Evolutionary conservation across 108 stramenopile genomes (phyloP).

Genomic region (Nannochloropsis oceanica): DNA sequence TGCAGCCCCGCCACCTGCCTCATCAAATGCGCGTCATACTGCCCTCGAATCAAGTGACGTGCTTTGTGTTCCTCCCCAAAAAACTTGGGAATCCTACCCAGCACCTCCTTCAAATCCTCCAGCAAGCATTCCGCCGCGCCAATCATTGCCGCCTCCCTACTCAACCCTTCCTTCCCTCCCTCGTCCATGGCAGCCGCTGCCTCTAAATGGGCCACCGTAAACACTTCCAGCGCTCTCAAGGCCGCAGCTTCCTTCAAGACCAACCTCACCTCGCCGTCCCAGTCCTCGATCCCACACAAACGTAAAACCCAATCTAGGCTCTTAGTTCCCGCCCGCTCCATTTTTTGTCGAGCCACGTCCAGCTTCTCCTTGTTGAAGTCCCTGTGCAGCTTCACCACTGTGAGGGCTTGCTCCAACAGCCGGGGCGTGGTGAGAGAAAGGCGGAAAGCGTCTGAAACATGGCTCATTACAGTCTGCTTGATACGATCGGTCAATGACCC

Average conservation of each 20-base stretch:
- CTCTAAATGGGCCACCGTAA: not conserved
- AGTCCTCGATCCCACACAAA: not conserved
- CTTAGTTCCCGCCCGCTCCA: not conserved
- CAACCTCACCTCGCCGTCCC: not conserved
- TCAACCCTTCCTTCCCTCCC: not conserved
- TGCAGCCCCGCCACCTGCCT: not conserved
- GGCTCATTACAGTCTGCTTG: not conserved
- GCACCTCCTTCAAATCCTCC: not conserved
- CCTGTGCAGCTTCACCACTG: not conserved
- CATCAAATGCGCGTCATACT: not conserved
- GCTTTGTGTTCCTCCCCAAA: not conserved
- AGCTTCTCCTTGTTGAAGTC: not conserved
- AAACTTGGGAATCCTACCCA: not conserved
- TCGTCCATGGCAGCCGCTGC: not conserved
- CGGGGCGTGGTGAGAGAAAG: not conserved
- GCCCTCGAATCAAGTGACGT: not conserved
- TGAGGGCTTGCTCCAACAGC: not conserved
- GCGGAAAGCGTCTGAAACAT: not conserved
- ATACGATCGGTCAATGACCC: not conserved
- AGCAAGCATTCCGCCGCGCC: not conserved
- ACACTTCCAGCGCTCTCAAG: not conserved
- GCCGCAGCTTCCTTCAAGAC: not conserved
- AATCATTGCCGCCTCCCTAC: not conserved
- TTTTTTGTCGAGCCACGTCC: not conserved
- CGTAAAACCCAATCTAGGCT: not conserved